Evolutionary conservation across 805 yeast genomes (phyloP).

Genomic region (Phaffomyces antillensis): DNA sequence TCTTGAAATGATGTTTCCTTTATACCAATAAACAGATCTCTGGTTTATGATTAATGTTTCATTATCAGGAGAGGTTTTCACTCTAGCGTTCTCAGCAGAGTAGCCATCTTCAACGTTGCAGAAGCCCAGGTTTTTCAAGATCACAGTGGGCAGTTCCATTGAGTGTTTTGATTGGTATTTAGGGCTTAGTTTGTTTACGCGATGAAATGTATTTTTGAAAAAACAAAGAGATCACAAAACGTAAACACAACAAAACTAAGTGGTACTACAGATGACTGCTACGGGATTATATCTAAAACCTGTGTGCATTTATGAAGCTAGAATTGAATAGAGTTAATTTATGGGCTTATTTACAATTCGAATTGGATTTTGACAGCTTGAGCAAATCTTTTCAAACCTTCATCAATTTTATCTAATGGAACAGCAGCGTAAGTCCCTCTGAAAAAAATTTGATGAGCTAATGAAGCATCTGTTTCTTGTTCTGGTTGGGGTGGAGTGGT

Average conservation of each 20-base stretch:
- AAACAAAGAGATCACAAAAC: not conserved
- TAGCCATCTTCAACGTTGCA: not conserved
- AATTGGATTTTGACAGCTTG: conserved; percentile 53
- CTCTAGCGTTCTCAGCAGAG: not conserved
- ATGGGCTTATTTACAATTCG: conserved; percentile 7
- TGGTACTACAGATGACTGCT: not conserved
- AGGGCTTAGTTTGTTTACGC: not conserved
- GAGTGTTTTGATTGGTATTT: not conserved
- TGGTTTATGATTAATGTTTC: conserved; percentile 13
- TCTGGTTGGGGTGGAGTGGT: conserved; percentile 51
- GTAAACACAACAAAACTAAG: not conserved
- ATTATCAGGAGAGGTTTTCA: conserved; percentile 6
- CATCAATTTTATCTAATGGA: conserved; percentile 52
- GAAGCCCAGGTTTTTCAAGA: conserved; percentile 1
- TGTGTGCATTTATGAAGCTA: no score
- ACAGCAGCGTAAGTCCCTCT: conserved; percentile 90
- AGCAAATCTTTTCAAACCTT: conserved; percentile 64
- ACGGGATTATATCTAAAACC: not conserved
- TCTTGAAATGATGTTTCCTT: conserved; percentile 43
- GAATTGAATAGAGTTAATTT: not conserved
- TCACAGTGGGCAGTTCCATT: conserved; percentile 7
- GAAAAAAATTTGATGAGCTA: conserved; percentile 52
- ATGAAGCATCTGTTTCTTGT: conserved; percentile 31
- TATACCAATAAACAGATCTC: conserved; percentile 30
- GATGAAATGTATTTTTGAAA: not conserved